Percentiles rank a stretch among this genome's conserved stretches.
Conservation (phyloP, 2,329 filamentous ascomycete species). For the Arthrobotrys pseudoclavata region DNA sequence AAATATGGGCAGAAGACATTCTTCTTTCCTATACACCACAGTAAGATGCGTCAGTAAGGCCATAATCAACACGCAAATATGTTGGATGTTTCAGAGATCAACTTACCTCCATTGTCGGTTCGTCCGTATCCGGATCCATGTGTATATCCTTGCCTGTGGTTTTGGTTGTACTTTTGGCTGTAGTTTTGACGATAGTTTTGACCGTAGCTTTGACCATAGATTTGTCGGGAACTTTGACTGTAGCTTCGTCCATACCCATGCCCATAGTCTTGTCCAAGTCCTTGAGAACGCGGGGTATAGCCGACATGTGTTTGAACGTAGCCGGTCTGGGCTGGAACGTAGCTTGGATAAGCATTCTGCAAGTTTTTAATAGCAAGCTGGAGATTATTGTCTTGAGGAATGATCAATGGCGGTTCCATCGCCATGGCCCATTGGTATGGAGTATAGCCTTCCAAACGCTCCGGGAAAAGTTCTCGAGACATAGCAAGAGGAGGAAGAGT, state of each 20-base stretch:
- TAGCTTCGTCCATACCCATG: neutral
- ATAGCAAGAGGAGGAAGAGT: neutral
- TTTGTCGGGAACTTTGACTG: neutral
- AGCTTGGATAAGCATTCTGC: neutral
- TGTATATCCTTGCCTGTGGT: neutral
- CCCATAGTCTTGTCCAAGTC: too few species aligned
- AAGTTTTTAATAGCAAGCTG: neutral
- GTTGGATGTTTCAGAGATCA: neutral
- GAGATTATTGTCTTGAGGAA: neutral
- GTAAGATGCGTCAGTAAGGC: neutral
- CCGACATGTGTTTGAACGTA: neutral
- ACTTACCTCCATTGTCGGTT: neutral
- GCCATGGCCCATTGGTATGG: slow-evolving; percentile 51
- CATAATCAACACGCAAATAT: neutral
- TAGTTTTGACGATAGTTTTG: neutral
- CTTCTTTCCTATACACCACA: slow-evolving; percentile 2
- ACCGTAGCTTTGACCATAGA: neutral
- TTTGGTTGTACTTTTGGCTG: too few species aligned
- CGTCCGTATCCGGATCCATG: neutral
- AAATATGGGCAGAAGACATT: slow-evolving; percentile 39
- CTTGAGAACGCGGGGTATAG: neutral
- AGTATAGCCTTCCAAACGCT: slow-evolving; percentile 7
- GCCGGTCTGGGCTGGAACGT: neutral
- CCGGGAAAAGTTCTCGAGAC: neutral
- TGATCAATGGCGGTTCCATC: slow-evolving; percentile 9